Base-by-base conservation (phyloP, 1,284 basidiomycete genomes). In the Rhodotorula mucilaginosa region DNA sequence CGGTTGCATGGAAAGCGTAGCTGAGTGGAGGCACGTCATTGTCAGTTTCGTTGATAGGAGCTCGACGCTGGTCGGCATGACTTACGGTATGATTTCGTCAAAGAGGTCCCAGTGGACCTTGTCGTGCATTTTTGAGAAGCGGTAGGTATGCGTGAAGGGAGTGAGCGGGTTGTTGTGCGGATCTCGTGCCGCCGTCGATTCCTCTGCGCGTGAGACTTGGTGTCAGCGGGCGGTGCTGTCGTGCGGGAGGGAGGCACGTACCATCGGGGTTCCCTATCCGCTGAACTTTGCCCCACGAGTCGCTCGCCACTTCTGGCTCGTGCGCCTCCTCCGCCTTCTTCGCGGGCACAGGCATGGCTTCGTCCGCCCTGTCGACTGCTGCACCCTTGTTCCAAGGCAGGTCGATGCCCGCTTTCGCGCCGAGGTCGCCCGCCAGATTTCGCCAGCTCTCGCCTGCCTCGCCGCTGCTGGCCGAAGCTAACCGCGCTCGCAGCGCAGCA, bases 111-210 rank as follows among this genome's bases (percentile, higher is more conserved):
- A 69, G 44, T 77, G 73, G 3, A 73, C 26, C 63, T 78, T 79
- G 46, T 78, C 77, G 58, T 76, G 76, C 77, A 79, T 76, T 65
- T 79, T 79, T 44, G 76, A 74, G 67, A 79, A 77, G 1, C 78
- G 78, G 68, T 79, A 79, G 2, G 78, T 76, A 58, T 77, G 74
- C 15, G 72, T 67, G 39, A 77, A 72, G 3, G 70, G 66, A n/a
- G 74, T 69, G 18, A 79, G 74, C 26, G 77, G 78, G 63, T 77
- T 77, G 23, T 61, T 7, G 29, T 62, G 23, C 29, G 60, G 54
- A 34, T 63, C 65, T 47, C n/a, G 59, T 29, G 39, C 49, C 19
- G 65, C 21, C 16, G 62, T 64, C 13, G 49, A 58, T 16, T 34
- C 34, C 44, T 44, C 66, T 34, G 59, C 54, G 21, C 19, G 46